A percentile compares a stretch with the other conserved stretches of the same genome.
Evolutionary conservation across 495 filamentous ascomycete species (phyloP).

Genomic region (Daldinia concentrica): DNA sequence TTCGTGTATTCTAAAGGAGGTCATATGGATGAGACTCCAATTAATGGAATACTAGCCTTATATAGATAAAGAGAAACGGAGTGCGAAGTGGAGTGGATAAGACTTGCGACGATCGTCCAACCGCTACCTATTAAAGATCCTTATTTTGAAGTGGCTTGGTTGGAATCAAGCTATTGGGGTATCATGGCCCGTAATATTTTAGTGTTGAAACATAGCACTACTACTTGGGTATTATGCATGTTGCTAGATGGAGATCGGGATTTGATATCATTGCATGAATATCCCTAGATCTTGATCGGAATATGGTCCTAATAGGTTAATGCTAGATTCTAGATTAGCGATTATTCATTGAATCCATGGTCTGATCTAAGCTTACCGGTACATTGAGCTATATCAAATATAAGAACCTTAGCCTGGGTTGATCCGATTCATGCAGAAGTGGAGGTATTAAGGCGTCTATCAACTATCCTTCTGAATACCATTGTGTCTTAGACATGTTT

Average conservation of each 20-base stretch:
- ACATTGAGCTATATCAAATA: too few species aligned
- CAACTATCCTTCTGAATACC: too few species aligned
- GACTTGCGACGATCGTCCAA: neutral
- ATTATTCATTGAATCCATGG: neutral
- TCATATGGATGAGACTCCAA: neutral
- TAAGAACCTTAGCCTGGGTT: neutral
- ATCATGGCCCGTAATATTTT: neutral
- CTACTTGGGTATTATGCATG: neutral
- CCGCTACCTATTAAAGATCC: neutral
- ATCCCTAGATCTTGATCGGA: neutral
- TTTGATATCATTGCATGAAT: neutral
- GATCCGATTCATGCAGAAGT: neutral
- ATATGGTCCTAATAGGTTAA: neutral
- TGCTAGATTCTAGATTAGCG: neutral
- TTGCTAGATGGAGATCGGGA: neutral
- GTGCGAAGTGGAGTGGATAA: neutral
- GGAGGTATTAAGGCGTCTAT: neutral
- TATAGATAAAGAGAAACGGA: neutral
- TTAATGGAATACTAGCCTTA: neutral
- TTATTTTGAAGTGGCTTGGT: neutral
- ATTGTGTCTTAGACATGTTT: neutral
- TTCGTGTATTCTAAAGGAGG: neutral
- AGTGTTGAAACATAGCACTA: neutral
- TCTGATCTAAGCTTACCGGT: neutral
- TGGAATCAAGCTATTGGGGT: neutral